Conservation (phyloP, 164 flowering plant species). For the Piper betle region DNA sequence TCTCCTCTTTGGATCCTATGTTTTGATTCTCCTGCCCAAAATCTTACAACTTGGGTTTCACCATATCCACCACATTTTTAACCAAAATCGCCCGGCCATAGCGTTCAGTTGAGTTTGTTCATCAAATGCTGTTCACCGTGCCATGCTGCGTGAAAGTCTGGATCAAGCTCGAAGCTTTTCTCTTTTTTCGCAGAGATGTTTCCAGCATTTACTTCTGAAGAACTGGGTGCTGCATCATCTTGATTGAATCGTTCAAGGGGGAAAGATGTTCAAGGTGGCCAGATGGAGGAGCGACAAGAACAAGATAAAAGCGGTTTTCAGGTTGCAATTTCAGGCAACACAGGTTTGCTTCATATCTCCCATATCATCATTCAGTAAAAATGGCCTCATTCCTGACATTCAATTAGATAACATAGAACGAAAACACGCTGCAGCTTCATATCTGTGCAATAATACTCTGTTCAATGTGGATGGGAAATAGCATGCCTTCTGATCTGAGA, state of each 20-base stretch:
- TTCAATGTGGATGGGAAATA: constrained; percentile 9
- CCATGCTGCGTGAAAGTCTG: background rate
- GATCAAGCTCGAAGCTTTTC: background rate
- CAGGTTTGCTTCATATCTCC: constrained; percentile 30
- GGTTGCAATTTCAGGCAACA: constrained; percentile 74
- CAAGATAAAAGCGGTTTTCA: constrained; percentile 70
- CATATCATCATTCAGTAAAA: background rate
- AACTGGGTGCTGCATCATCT: background rate
- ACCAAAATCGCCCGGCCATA: background rate
- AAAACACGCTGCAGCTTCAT: too few relatives aligned
- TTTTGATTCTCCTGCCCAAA: too few relatives aligned
- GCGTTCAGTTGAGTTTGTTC: background rate
- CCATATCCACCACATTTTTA: background rate
- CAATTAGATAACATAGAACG: background rate
- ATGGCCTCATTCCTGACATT: background rate
- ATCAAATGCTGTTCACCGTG: background rate
- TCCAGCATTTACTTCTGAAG: background rate
- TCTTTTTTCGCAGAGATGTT: background rate
- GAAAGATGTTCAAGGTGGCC: constrained; percentile 57
- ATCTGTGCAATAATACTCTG: background rate
- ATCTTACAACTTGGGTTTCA: too few relatives aligned
- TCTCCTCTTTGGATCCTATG: too few relatives aligned
- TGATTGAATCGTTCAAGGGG: background rate
- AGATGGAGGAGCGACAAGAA: constrained; percentile 82
- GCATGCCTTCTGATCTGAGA: constrained; percentile 1